Evolutionary conservation across 352 stramenopile genomes (phyloP).

Genomic region (Phytophthora pistaciae): DNA sequence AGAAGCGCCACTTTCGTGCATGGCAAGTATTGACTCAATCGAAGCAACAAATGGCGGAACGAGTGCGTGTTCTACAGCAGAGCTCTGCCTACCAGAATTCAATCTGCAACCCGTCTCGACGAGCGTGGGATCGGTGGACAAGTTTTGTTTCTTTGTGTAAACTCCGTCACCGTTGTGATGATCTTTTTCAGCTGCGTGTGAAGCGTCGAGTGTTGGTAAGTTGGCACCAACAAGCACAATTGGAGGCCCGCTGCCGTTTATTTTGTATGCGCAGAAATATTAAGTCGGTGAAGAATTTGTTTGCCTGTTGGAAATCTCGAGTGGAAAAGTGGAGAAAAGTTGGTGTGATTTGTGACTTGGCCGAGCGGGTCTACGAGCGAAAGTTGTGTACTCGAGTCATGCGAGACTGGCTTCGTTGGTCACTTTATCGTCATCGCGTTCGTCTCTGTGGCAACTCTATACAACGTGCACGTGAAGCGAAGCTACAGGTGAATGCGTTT

Average conservation of each 20-base stretch:
- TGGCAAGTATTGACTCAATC: slow-evolving; percentile 27
- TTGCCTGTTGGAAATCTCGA: slow-evolving; percentile 35
- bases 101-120: slow-evolving; percentile 37
- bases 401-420: slow-evolving; percentile 25
- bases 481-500: slow-evolving; percentile 12
- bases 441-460: slow-evolving; percentile 21
- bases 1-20: slow-evolving; percentile 27
- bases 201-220: slow-evolving; percentile 20
- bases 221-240: slow-evolving; percentile 23
- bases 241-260: slow-evolving; percentile 9
- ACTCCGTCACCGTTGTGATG: slow-evolving; percentile 14
- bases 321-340: slow-evolving; percentile 39
- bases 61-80: slow-evolving; percentile 5
- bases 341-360: slow-evolving; percentile 26
- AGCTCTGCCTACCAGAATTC: slow-evolving; percentile 28
- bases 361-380: slow-evolving; percentile 23
- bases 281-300: neutral
- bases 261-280: slow-evolving; percentile 1
- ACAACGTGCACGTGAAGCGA: slow-evolving; percentile 8
- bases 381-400: slow-evolving; percentile 33
- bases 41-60: neutral
- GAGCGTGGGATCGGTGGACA: slow-evolving; percentile 41
- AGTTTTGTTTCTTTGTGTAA: slow-evolving; percentile 16
- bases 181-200: slow-evolving; percentile 9
- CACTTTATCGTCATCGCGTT: slow-evolving; percentile 6